A percentile compares a stretch with the other conserved stretches of the same genome.
phyloP scores from a whole-genome alignment of 495 filamentous ascomycete genomes.

The Thermothielavioides terrestris region DNA sequence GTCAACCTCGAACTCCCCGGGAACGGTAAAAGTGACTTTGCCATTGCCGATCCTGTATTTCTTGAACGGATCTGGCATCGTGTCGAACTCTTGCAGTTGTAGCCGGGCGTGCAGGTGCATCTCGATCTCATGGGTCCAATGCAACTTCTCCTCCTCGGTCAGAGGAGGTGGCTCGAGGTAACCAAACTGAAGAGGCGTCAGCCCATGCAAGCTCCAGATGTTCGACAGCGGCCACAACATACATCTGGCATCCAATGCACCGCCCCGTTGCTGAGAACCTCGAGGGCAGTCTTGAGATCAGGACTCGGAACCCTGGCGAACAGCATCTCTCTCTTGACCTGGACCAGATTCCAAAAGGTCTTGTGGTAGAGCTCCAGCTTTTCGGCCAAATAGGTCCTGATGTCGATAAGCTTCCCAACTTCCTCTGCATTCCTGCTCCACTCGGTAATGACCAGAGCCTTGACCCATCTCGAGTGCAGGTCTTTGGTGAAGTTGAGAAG shows the following conservation, averaged over 20 bases:
- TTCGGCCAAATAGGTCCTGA: constrained; percentile 59
- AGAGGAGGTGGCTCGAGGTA: constrained; percentile 72
- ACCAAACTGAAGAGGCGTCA: constrained; percentile 45
- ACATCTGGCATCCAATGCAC: constrained; percentile 71
- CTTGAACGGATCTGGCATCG: constrained; percentile 60
- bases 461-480: constrained; percentile 61
- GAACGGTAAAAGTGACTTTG: constrained; percentile 74
- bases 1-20: constrained; percentile 85
- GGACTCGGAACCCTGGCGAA: constrained; percentile 69
- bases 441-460: constrained; percentile 75
- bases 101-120: constrained; percentile 72
- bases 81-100: constrained; percentile 69
- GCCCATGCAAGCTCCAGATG: not conserved
- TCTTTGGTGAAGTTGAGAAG: constrained; percentile 62
- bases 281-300: constrained; percentile 80
- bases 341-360: constrained; percentile 52
- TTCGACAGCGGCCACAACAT: constrained; percentile 20
- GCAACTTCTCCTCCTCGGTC: constrained; percentile 53
- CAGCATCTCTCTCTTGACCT: constrained; percentile 59
- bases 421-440: constrained; percentile 75
- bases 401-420: constrained; percentile 76
- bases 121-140: constrained; percentile 70
- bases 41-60: constrained; percentile 69
- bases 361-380: constrained; percentile 49
- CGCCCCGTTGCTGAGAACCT: constrained; percentile 68